Conservation (phyloP, 2,329 filamentous ascomycete genomes). For the Chaetomium olivaceum region DNA sequence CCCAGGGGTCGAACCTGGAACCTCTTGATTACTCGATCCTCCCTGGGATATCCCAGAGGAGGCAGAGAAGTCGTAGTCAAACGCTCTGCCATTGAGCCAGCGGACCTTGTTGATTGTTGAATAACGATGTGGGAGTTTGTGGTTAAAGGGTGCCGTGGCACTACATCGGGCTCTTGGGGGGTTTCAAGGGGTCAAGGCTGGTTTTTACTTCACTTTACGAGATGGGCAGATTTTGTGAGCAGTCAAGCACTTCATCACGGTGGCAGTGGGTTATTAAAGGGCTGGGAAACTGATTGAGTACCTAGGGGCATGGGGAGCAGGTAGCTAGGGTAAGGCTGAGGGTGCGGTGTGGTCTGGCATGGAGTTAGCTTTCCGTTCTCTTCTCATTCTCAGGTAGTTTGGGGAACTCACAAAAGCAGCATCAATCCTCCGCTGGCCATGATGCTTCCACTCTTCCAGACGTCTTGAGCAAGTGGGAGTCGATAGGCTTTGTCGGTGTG, state of each 20-base stretch:
- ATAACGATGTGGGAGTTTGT: not conserved
- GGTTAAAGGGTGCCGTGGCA: not conserved
- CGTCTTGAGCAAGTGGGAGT: not conserved
- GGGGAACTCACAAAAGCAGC: too few relatives aligned
- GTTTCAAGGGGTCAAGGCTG: not conserved
- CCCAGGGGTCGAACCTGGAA: conserved; percentile 25
- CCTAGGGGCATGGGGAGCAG: not conserved
- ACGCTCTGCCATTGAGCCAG: conserved; percentile 23
- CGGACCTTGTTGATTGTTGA: not conserved
- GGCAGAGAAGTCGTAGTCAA: conserved; percentile 15
- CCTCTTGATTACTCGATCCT: conserved; percentile 18
- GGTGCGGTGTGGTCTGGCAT: not conserved
- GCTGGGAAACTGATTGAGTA: not conserved
- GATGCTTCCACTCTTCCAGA: not conserved
- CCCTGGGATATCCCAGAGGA: not conserved
- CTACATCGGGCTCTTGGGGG: not conserved
- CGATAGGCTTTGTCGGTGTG: not conserved
- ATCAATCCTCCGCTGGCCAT: not conserved
- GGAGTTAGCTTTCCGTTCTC: not conserved
- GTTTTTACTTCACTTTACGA: not conserved
- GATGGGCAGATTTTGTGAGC: not conserved
- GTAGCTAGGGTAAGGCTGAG: not conserved
- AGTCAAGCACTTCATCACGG: not conserved
- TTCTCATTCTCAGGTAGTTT: too few relatives aligned
- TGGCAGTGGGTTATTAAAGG: not conserved